Base-by-base conservation (phyloP, 768 basidiomycete species). In the Lactifluus piperatus region DNA sequence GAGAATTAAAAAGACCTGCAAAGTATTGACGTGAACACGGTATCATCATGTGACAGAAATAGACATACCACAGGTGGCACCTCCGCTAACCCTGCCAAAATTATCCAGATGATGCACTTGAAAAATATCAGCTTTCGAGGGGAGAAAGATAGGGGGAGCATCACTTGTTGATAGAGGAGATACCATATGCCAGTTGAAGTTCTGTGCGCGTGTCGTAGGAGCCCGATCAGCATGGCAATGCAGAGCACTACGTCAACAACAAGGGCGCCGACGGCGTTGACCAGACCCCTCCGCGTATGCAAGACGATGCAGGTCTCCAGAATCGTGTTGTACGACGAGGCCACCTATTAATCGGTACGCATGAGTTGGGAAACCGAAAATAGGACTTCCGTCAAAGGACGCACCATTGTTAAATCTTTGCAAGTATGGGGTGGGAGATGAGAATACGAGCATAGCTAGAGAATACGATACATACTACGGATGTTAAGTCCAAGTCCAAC, bases 101-200 rank as follows among this genome's bases (percentile, higher is more conserved):
- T 20, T 30, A 56, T 56, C 55, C 55, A 56, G 16, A 56, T 32
- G 16, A 56, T 49, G 41, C 46, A 56, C 55, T 56, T 18, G 20
- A 22, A 32, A 16, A 5, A 29, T 1, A 9, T 43, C 20, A 56
- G 29, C 20, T 30, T 41, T 10, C 37, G 3, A 22, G 10, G 37
- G 3, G 18, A 48, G 47, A 18, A 14, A 39, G 24, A 20, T n/a
- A 4, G n/a, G 10, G n/a, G 16, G 22, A 5, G 20, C 3, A 9
- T 51, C 10, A 61, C 60, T 36, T 61, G 55, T 56, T 52, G 60
- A 48, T 56, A 56, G 41, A 61, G 55, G 14, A 61, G 22, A 16
- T 22, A 18, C 60, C 60, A 61, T 39, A 61, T 32, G 11, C 39
- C 48, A 18, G 8, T n/a, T 43, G 56, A 16, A n/a, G 13, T 18